These are phyloP conservation scores for Trametes gibbosa DNA, from an alignment of 768 basidiomycete species.

Conservation along the genomic window DNA sequence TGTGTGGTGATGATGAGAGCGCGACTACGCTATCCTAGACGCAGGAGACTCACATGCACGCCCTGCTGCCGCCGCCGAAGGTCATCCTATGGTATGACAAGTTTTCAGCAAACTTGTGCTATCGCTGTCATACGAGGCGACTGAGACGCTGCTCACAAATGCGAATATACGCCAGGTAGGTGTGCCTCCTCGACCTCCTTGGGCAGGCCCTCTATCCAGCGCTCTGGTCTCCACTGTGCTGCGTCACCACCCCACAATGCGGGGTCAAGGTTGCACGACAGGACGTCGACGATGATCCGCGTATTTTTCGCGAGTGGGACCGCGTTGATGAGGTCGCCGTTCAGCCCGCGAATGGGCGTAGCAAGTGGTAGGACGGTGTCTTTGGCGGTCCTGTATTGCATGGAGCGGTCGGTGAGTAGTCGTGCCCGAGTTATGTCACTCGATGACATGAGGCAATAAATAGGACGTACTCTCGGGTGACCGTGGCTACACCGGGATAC, in stretches of 20 bases:
- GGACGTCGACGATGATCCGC: constrained; percentile 9
- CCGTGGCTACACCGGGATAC: constrained; percentile 2
- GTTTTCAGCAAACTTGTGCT: neutral
- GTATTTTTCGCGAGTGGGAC: constrained; percentile 37
- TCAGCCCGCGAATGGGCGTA: constrained; percentile 34
- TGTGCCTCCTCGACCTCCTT: constrained; percentile 15
- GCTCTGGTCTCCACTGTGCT: constrained; percentile 21
- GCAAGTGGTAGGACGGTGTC: constrained; percentile 42
- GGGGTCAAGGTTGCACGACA: constrained; percentile 12
- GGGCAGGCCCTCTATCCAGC: constrained; percentile 23
- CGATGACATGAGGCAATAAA: neutral
- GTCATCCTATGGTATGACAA: constrained; percentile 6
- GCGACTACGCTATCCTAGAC: neutral
- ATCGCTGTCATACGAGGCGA: neutral
- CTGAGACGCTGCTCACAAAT: constrained; percentile 10
- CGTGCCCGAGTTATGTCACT: neutral
- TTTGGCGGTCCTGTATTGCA: constrained; percentile 34
- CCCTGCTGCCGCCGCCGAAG: constrained; percentile 13
- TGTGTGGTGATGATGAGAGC: neutral
- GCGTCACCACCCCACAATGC: constrained; percentile 22
- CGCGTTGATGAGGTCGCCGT: constrained; percentile 37
- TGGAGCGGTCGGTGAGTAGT: neutral
- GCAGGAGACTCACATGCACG: neutral
- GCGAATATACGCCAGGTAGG: constrained; percentile 20
- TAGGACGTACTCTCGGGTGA: constrained; percentile 13